phyloP scores from a whole-genome alignment of 1,139 yeast genomes.

The Pichia sp. region DNA sequence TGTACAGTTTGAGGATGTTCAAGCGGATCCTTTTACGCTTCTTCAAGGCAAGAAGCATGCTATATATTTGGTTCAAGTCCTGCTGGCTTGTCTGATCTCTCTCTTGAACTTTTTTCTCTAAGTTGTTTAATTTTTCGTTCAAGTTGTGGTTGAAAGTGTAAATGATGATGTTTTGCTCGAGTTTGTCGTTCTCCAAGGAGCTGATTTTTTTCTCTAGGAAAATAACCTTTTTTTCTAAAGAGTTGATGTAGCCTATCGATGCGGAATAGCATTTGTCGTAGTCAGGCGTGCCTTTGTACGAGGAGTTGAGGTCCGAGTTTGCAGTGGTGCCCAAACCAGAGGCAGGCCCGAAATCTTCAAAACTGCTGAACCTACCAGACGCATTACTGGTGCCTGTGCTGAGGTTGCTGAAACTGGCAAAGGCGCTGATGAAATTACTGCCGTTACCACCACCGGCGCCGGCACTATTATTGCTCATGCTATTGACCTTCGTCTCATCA shows the following conservation, averaged over 20 bases:
- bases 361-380: background rate
- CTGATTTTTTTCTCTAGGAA: constrained; percentile 7
- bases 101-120: constrained; percentile 12
- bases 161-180: constrained; percentile 15
- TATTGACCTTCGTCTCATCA: constrained; percentile 1
- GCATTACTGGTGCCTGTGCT: background rate
- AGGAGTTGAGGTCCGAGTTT: background rate
- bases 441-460: background rate
- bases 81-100: constrained; percentile 4
- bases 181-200: constrained; percentile 11
- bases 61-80: constrained; percentile 3
- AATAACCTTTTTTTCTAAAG: constrained; percentile 10
- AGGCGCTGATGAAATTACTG: background rate
- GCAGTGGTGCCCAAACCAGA: background rate
- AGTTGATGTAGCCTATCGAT: constrained; percentile 3
- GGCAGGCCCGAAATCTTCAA: background rate
- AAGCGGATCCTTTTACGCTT: constrained; percentile 3
- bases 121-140: constrained; percentile 11
- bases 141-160: constrained; percentile 15
- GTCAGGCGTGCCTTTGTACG: background rate
- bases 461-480: background rate
- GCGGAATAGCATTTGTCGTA: background rate
- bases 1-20: constrained; percentile 6
- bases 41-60: constrained; percentile 1
- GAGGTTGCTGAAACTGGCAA: background rate